A percentile compares a stretch with the other conserved stretches of the same genome.
phyloP scores from a whole-genome alignment of 2,329 filamentous ascomycete species.

The Apiospora aurea region DNA sequence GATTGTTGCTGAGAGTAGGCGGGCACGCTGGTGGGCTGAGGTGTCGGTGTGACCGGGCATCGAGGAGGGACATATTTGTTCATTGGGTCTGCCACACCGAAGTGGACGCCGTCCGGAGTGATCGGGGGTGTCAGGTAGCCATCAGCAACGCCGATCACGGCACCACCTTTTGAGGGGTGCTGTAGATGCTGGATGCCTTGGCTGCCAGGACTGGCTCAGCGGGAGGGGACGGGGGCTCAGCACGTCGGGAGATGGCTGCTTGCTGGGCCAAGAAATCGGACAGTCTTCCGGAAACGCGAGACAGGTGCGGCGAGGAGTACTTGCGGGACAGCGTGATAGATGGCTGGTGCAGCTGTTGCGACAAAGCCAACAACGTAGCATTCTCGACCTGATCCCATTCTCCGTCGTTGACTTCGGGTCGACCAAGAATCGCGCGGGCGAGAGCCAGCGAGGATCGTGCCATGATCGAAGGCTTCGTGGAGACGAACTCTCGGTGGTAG shows the following conservation, averaged over 20 bases:
- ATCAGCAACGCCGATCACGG: conserved; percentile 66
- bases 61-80: conserved; percentile 60
- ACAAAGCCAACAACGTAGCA: conserved; percentile 66
- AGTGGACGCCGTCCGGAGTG: conserved; percentile 74
- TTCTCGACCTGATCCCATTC: conserved; percentile 81
- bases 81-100: conserved; percentile 51
- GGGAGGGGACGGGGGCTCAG: conserved; percentile 66
- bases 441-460: conserved; percentile 87
- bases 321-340: conserved; percentile 66
- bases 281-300: conserved; percentile 61
- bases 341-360: conserved; percentile 65
- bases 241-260: conserved; percentile 60
- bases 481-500: conserved; percentile 97
- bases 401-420: conserved; percentile 75
- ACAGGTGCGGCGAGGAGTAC: conserved; percentile 62
- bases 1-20: conserved; percentile 49
- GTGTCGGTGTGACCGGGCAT: conserved; percentile 70
- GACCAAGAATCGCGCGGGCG: conserved; percentile 83
- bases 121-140: conserved; percentile 88
- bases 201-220: conserved; percentile 55
- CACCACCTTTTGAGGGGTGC: conserved; percentile 80
- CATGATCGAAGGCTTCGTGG: conserved; percentile 88
- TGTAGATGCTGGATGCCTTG: conserved; percentile 69
- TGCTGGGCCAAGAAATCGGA: conserved; percentile 67
- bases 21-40: conserved; percentile 50